A percentile compares a stretch with the other conserved stretches of the same genome.
These are phyloP conservation scores for Brasilioporus rufonigricans DNA, from an alignment of 768 basidiomycete genomes.

Conservation along the genomic window DNA sequence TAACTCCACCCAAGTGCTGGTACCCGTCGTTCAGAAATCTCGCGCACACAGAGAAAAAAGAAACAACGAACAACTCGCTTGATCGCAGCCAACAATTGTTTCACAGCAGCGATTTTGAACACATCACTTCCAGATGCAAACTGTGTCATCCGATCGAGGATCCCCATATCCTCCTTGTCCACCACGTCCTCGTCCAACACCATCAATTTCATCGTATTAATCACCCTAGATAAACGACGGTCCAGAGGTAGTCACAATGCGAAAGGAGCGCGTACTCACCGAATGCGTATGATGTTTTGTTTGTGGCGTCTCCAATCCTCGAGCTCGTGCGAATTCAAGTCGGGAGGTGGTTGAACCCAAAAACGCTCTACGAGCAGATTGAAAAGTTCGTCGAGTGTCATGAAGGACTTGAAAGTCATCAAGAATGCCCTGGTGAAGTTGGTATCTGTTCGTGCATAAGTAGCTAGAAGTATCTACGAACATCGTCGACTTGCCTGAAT, in stretches of 20 bases:
- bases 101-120: slow-evolving; percentile 41
- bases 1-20: slow-evolving; percentile 33
- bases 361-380: slow-evolving; percentile 54
- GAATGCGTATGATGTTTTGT: slow-evolving; percentile 55
- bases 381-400: slow-evolving; percentile 52
- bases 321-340: slow-evolving; percentile 41
- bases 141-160: slow-evolving; percentile 51
- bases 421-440: slow-evolving; percentile 61
- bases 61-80: slow-evolving; percentile 46
- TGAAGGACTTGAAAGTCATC: slow-evolving; percentile 70
- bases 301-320: slow-evolving; percentile 57
- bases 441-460: slow-evolving; percentile 39
- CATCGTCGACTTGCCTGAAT: slow-evolving; percentile 42
- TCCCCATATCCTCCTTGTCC: slow-evolving; percentile 51
- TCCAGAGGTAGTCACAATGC: background rate
- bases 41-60: background rate
- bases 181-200: slow-evolving; percentile 52
- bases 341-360: slow-evolving; percentile 51
- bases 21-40: slow-evolving; percentile 1
- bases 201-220: slow-evolving; percentile 64
- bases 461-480: background rate
- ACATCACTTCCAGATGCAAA: slow-evolving; percentile 49
- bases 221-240: slow-evolving; percentile 40
- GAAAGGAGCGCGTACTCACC: slow-evolving; percentile 38
- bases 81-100: slow-evolving; percentile 47